These are phyloP conservation scores for Starmerella bombicola DNA, from an alignment of 805 yeast genomes.

Conservation along the genomic window DNA sequence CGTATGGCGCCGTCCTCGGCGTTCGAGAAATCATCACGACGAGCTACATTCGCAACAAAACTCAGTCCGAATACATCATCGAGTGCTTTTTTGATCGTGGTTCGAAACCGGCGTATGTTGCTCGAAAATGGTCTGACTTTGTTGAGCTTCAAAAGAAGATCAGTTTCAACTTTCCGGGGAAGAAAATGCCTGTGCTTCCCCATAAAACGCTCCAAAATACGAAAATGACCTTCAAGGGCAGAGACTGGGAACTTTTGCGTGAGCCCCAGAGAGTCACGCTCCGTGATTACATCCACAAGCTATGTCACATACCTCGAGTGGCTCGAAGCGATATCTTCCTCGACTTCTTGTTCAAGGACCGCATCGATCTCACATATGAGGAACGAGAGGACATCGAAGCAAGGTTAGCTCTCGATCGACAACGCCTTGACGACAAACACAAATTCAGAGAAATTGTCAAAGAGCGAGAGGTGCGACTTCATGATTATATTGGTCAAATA, in stretches of 20 bases:
- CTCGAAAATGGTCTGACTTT: conserved; percentile 60
- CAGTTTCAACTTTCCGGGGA: conserved; percentile 50
- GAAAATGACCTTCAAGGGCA: conserved; percentile 9
- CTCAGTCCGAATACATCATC: conserved; percentile 26
- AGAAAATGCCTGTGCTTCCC: conserved; percentile 48
- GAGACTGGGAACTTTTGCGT: conserved; percentile 37
- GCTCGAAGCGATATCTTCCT: conserved; percentile 40
- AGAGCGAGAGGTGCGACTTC: conserved; percentile 42
- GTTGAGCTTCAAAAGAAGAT: conserved; percentile 42
- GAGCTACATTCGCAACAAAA: conserved; percentile 24
- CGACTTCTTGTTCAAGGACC: conserved; percentile 39
- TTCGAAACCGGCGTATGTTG: conserved; percentile 35
- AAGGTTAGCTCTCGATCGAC: conserved; percentile 51
- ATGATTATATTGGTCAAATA: conserved; percentile 46
- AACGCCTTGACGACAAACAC: conserved; percentile 48
- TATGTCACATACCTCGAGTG: conserved; percentile 45
- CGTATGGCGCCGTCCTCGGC: conserved; percentile 55
- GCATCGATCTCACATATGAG: conserved; percentile 31
- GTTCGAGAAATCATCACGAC: conserved; percentile 34
- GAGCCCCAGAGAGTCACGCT: conserved; percentile 70
- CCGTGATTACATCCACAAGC: conserved; percentile 52
- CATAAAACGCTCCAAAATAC: conserved; percentile 32
- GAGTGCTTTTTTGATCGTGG: conserved; percentile 24
- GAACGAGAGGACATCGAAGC: conserved; percentile 46
- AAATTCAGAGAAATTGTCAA: conserved; percentile 62